Conservation (phyloP, 257 asterid genomes). For the Gentiana straminea region DNA sequence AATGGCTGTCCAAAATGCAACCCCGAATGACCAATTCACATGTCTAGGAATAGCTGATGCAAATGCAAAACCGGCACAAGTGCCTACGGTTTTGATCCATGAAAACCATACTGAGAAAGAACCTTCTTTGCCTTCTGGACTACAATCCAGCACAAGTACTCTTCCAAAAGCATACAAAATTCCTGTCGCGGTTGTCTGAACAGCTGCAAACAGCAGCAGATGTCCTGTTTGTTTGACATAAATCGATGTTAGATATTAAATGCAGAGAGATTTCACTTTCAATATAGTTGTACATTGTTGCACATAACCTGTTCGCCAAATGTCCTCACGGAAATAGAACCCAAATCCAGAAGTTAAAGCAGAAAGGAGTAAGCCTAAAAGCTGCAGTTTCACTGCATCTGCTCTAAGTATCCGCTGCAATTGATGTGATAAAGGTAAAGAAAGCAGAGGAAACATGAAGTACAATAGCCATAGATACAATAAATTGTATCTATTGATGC, state of each 20-base stretch:
- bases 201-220: constrained; percentile 49
- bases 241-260: too few species aligned
- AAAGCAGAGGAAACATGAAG: constrained; percentile 61
- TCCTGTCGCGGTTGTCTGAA: constrained; percentile 70
- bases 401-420: constrained; percentile 47
- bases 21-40: constrained; percentile 49
- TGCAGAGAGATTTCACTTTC: too few species aligned
- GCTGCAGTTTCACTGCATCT: constrained; percentile 89
- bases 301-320: constrained; percentile 26
- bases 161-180: constrained; percentile 69
- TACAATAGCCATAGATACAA: constrained; percentile 53
- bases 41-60: constrained; percentile 53
- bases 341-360: constrained; percentile 69
- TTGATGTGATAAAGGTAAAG: constrained; percentile 64
- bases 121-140: constrained; percentile 89
- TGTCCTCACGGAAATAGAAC: constrained; percentile 38
- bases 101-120: constrained; percentile 82
- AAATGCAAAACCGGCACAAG: constrained; percentile 63
- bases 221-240: constrained; percentile 5
- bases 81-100: constrained; percentile 57
- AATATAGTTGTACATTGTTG: too few species aligned
- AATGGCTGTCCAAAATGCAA: constrained; percentile 44
- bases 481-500: constrained; percentile 29
- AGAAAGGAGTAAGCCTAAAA: constrained; percentile 59
- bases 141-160: constrained; percentile 68